Evolutionary conservation across 495 filamentous ascomycete genomes (phyloP).

Genomic region (Aspergillus panamensis): DNA sequence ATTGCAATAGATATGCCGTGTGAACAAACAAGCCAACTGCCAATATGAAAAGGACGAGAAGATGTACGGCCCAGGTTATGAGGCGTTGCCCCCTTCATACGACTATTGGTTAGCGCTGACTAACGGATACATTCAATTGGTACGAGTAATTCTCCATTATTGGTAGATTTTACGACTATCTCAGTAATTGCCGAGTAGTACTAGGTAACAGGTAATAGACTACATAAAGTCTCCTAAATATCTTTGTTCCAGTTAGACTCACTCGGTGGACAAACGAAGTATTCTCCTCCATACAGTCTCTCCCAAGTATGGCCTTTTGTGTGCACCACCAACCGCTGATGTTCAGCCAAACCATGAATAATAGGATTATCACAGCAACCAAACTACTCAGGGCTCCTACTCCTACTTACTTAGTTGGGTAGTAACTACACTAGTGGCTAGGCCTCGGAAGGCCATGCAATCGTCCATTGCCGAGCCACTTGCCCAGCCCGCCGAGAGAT

Average conservation of each 20-base stretch:
- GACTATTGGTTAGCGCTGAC: conserved; percentile 2
- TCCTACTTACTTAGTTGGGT: too few species aligned
- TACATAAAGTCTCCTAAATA: background rate
- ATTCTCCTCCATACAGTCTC: background rate
- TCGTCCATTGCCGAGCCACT: conserved; percentile 18
- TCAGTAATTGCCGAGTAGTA: too few species aligned
- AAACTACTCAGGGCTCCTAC: too few species aligned
- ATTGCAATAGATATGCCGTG: background rate
- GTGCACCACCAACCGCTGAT: background rate
- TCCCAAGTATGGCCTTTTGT: background rate
- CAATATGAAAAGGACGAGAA: background rate
- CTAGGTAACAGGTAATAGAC: too few species aligned
- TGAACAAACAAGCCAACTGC: background rate
- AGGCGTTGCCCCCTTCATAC: background rate
- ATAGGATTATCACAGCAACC: background rate
- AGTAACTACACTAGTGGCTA: too few species aligned
- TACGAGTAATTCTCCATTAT: background rate
- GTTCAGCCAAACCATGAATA: background rate
- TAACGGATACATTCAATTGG: background rate
- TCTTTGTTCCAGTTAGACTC: background rate
- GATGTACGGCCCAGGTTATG: background rate
- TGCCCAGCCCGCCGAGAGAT: conserved; percentile 36
- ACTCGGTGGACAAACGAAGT: background rate
- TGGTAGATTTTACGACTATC: background rate
- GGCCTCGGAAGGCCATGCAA: background rate